Conservation (phyloP, 2,329 filamentous ascomycete genomes). For the Nemania sp. region DNA sequence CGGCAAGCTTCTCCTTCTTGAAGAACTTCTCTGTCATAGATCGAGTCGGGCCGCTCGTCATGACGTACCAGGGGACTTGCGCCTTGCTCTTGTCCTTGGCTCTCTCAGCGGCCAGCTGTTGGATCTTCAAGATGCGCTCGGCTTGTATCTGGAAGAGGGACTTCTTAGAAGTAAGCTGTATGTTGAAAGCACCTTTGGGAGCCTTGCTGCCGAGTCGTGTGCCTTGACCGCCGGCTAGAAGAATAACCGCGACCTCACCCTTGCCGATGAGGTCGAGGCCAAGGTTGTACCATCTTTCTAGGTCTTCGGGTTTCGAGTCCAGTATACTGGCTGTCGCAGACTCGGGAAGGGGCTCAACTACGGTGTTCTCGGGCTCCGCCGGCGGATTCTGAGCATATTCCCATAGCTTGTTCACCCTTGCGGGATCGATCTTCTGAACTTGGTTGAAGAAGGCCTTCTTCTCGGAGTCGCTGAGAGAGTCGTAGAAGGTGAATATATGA, state of each 20-base stretch:
- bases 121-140: conserved; percentile 86
- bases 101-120: conserved; percentile 76
- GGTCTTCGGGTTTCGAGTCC: conserved; percentile 78
- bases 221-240: conserved; percentile 97
- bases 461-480: conserved; percentile 72
- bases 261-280: conserved; percentile 79
- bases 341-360: conserved; percentile 84
- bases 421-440: conserved; percentile 78
- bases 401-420: conserved; percentile 84
- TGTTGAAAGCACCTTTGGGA: conserved; percentile 97
- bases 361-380: conserved; percentile 56
- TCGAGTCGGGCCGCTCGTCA: conserved; percentile 95
- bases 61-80: conserved; percentile 95
- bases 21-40: conserved; percentile 94
- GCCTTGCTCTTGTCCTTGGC: conserved; percentile 59
- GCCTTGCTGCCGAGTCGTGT: conserved; percentile 92
- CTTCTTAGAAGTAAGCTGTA: conserved; percentile 89
- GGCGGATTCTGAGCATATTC: conserved; percentile 80
- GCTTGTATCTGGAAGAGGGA: conserved; percentile 97
- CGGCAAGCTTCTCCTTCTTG: conserved; percentile 39
- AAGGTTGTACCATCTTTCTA: conserved; percentile 81
- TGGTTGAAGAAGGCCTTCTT: conserved; percentile 81
- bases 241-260: conserved; percentile 80
- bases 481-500: conserved; percentile 87
- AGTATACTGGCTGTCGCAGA: conserved; percentile 87